Evolutionary conservation across 441 rosid genomes (phyloP).

Genomic region (Erodium chrysanthum): DNA sequence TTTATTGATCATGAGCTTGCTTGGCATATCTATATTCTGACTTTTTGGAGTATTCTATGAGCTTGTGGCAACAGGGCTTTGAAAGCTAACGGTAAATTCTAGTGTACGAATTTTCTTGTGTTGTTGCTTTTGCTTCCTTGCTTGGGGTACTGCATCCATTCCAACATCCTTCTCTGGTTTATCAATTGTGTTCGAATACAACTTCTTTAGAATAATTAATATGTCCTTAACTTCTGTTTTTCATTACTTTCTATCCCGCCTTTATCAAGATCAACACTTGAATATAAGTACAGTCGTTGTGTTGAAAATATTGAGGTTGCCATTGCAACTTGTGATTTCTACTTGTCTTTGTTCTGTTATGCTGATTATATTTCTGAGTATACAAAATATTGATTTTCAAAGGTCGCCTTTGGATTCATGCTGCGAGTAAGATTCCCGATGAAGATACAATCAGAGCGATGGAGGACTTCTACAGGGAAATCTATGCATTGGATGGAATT

Average conservation of each 20-base stretch:
- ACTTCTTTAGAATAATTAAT: neutral
- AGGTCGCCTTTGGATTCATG: constrained; percentile 92
- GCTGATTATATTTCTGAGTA: constrained; percentile 9
- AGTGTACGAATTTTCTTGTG: neutral
- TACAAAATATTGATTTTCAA: constrained; percentile 8
- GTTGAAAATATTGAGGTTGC: neutral
- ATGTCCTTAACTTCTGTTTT: neutral
- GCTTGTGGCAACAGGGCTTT: neutral
- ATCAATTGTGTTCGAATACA: neutral
- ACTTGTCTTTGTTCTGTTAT: neutral
- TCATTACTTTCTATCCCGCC: neutral
- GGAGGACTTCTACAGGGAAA: constrained; percentile 72
- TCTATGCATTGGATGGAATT: constrained; percentile 62
- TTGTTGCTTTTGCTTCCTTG: neutral
- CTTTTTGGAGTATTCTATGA: neutral
- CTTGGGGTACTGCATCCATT: neutral
- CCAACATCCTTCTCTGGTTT: neutral
- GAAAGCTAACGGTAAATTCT: neutral
- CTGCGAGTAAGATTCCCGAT: constrained; percentile 80
- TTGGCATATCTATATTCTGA: neutral
- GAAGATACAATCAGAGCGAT: constrained; percentile 72
- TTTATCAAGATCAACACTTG: neutral
- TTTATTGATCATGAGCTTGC: neutral
- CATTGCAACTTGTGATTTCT: neutral
- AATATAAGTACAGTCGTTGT: neutral